phyloP scores from a whole-genome alignment of 2,329 filamentous ascomycete genomes.

The Cladosporium sp. region DNA sequence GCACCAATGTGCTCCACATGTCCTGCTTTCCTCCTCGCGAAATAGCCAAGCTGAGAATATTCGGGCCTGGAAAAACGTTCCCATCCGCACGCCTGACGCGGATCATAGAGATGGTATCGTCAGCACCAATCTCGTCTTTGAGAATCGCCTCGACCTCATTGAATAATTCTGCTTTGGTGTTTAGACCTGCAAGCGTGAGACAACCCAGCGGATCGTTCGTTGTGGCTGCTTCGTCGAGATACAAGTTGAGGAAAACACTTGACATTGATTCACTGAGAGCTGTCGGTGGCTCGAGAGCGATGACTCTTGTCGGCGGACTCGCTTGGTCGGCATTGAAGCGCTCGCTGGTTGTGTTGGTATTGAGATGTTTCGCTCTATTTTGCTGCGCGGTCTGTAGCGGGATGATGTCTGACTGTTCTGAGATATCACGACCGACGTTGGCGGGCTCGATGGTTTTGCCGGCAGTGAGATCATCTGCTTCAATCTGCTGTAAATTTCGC shows the following conservation, averaged over 20 bases:
- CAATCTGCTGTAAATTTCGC: too few relatives aligned
- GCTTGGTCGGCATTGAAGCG: too few relatives aligned
- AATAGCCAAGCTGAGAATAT: not conserved
- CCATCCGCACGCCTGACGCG: not conserved
- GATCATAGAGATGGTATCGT: not conserved
- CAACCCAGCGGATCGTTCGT: not conserved
- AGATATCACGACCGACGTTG: too few relatives aligned
- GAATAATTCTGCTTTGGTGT: not conserved
- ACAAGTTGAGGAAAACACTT: not conserved
- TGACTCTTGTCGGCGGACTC: too few relatives aligned
- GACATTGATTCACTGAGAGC: not conserved
- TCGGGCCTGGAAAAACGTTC: not conserved
- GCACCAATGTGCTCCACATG: not conserved
- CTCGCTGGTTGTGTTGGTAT: too few relatives aligned
- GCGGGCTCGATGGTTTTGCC: too few relatives aligned
- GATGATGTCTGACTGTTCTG: too few relatives aligned
- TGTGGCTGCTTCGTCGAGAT: not conserved
- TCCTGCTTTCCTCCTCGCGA: not conserved
- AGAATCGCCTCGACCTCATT: not conserved
- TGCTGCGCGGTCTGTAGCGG: too few relatives aligned
- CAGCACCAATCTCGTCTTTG: not conserved
- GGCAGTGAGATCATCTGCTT: too few relatives aligned
- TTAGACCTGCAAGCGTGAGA: not conserved
- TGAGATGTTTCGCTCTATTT: too few relatives aligned
- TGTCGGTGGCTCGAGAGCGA: too few relatives aligned